These are phyloP conservation scores for Rhizopogon sp. DNA, from an alignment of 768 basidiomycete genomes.

Conservation along the genomic window DNA sequence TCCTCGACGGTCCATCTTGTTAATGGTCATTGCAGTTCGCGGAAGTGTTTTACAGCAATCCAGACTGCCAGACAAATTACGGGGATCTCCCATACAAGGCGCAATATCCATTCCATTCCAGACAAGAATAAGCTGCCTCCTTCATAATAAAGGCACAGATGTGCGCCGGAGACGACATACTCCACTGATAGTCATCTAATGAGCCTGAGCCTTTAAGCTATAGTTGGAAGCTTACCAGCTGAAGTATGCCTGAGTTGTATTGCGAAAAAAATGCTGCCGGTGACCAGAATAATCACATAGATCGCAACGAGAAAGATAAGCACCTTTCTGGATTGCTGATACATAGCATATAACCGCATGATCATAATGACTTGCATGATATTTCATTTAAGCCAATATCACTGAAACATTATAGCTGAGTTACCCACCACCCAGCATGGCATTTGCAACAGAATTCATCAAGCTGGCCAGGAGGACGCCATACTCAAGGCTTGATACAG, in stretches of 20 bases:
- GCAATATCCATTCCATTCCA: not conserved
- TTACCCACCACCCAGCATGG: not conserved
- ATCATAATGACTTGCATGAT: not conserved
- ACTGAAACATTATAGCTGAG: not conserved
- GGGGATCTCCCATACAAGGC: not conserved
- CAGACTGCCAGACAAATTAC: not conserved
- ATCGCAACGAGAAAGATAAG: not conserved
- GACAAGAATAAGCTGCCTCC: too few species aligned
- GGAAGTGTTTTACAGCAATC: not conserved
- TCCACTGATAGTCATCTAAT: not conserved
- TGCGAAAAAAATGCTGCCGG: not conserved
- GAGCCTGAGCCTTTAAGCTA: not conserved
- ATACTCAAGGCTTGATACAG: too few species aligned
- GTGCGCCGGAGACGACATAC: not conserved
- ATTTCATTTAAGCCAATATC: not conserved
- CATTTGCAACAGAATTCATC: not conserved
- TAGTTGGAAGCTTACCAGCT: not conserved
- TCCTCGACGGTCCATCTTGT: not conserved
- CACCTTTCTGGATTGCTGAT: not conserved
- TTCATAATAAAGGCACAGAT: not conserved
- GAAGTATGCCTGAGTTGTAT: not conserved
- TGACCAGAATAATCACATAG: not conserved
- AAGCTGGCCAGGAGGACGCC: too few species aligned
- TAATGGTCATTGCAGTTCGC: not conserved
- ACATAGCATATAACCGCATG: not conserved